These are phyloP conservation scores for Physcomitrellopsis africana DNA, from an alignment of 225 moss, liverwort and hornwort species.

Conservation along the genomic window DNA sequence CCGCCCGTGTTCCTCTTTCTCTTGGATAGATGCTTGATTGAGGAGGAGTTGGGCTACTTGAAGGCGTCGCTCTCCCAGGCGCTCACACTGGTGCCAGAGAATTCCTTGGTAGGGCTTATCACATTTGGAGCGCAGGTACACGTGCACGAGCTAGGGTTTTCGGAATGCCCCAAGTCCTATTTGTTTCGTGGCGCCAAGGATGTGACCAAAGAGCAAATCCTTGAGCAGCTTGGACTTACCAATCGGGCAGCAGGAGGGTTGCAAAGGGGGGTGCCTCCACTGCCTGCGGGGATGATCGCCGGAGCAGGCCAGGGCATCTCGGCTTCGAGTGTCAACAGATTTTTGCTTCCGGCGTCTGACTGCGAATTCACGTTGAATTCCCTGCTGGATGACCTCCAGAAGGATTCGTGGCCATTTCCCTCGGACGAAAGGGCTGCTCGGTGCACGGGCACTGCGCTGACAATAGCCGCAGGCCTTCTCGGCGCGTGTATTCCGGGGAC, in stretches of 20 bases:
- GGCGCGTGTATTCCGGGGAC: conserved; percentile 98
- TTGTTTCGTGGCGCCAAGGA: conserved; percentile 94
- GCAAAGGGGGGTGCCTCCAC: conserved; percentile 61
- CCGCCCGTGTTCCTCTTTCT: conserved; percentile 93
- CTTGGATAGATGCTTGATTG: conserved; percentile 91
- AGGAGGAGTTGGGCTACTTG: conserved; percentile 86
- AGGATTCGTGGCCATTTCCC: conserved; percentile 85
- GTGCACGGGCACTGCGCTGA: conserved; percentile 91
- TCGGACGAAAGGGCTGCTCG: conserved; percentile 85
- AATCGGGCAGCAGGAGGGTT: conserved; percentile 64
- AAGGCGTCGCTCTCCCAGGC: conserved; percentile 91
- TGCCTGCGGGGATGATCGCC: conserved; percentile 68
- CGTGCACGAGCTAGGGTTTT: conserved; percentile 97
- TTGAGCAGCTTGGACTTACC: conserved; percentile 86
- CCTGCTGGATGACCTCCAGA: conserved; percentile 94
- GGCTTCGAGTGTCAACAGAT: conserved; percentile 75
- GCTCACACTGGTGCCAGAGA: conserved; percentile 82
- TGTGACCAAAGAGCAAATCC: conserved; percentile 93
- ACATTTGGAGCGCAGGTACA: conserved; percentile 96
- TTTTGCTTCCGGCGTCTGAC: conserved; percentile 84
- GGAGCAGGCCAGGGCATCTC: conserved; percentile 90
- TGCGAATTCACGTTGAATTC: conserved; percentile 90
- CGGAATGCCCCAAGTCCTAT: conserved; percentile 94
- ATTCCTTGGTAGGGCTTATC: conserved; percentile 92
- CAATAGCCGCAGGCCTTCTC: conserved; percentile 85